These are phyloP conservation scores for Dioscorea alata DNA, from an alignment of 106 monocot genomes.

Conservation along the genomic window DNA sequence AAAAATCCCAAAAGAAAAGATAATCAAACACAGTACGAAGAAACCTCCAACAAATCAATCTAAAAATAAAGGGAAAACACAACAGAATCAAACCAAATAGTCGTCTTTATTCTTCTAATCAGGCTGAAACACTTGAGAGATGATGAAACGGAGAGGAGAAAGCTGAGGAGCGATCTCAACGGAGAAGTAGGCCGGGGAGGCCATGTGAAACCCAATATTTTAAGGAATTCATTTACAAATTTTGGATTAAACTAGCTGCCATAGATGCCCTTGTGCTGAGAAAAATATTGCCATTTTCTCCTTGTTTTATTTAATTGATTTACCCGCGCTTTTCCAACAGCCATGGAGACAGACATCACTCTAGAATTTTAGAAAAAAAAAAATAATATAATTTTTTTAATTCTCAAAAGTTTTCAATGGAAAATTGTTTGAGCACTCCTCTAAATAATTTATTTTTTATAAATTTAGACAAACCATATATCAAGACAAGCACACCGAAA, in stretches of 20 bases:
- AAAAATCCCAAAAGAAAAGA: not conserved
- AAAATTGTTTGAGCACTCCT: too few relatives aligned
- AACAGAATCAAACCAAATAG: not conserved
- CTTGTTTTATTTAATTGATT: not conserved
- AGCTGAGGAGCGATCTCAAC: not conserved
- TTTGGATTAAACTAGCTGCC: conserved; percentile 12
- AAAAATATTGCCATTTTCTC: not conserved
- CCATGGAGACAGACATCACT: too few relatives aligned
- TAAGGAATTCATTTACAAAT: conserved; percentile 14
- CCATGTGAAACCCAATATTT: not conserved
- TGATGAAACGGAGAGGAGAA: not conserved
- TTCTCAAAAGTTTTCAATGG: too few relatives aligned
- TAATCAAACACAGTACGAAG: not conserved
- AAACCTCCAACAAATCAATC: not conserved
- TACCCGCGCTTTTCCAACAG: too few relatives aligned
- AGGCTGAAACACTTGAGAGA: not conserved
- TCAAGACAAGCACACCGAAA: too few relatives aligned
- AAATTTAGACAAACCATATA: too few relatives aligned
- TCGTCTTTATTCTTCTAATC: not conserved
- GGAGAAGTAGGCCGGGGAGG: not conserved
- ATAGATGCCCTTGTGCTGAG: conserved; percentile 21
- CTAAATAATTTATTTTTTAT: too few relatives aligned
- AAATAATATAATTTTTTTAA: too few relatives aligned
- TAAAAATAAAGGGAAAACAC: not conserved
- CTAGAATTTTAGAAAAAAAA: too few relatives aligned